Conservation (phyloP, 108 stramenopile species). For the Epipyxis sp. region DNA sequence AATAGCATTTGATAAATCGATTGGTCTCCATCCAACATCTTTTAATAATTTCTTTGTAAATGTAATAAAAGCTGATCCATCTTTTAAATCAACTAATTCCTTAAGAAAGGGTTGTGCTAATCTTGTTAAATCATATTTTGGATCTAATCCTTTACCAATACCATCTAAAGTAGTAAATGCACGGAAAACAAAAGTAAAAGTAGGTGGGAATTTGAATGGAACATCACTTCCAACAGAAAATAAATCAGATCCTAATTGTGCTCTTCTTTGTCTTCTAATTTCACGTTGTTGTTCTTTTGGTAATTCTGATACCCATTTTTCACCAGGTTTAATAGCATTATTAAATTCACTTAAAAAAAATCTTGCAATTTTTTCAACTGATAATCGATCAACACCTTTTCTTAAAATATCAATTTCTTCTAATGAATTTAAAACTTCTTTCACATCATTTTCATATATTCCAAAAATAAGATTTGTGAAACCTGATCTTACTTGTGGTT, state of each 20-base stretch:
- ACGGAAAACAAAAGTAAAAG: conserved; percentile 93
- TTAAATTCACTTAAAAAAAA: conserved; percentile 84
- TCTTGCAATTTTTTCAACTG: conserved; percentile 86
- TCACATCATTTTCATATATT: conserved; percentile 60
- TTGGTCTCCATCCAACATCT: conserved; percentile 21
- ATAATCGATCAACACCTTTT: conserved; percentile 81
- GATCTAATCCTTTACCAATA: conserved; percentile 87
- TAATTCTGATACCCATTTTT: neutral
- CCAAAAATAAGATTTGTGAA: conserved; percentile 57
- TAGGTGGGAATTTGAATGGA: conserved; percentile 85
- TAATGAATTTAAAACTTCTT: conserved; percentile 82
- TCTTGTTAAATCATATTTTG: conserved; percentile 78
- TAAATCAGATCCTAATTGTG: conserved; percentile 50
- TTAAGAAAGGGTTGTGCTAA: conserved; percentile 88
- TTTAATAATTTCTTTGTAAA: conserved; percentile 46
- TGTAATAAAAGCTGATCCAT: conserved; percentile 47
- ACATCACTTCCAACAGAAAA: conserved; percentile 45
- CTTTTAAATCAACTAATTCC: conserved; percentile 77
- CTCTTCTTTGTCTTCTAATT: neutral
- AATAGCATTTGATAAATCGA: conserved; percentile 9
- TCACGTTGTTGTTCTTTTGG: neutral
- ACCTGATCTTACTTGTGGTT: conserved; percentile 67
- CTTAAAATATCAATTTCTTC: conserved; percentile 88
- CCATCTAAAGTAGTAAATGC: conserved; percentile 94
- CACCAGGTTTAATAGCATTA: neutral